phyloP scores from a whole-genome alignment of 768 basidiomycete species.

The Boletus speciosus region DNA sequence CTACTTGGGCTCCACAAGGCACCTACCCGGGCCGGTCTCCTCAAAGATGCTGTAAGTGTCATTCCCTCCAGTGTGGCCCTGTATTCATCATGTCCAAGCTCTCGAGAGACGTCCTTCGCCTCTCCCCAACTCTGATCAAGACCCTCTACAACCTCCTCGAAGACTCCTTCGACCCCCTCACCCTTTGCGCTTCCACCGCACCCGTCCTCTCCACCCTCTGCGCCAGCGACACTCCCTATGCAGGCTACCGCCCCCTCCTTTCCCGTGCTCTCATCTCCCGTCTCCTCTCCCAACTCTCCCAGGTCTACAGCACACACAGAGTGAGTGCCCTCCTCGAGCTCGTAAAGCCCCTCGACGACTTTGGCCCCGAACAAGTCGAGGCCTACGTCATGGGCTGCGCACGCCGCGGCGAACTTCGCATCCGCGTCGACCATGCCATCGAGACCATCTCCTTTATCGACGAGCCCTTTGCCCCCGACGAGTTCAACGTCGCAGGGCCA shows the following conservation, averaged over 20 bases:
- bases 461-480: slow-evolving; percentile 57
- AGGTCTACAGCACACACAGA: slow-evolving; percentile 87
- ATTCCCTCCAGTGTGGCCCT: neutral
- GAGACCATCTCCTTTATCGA: slow-evolving; percentile 85
- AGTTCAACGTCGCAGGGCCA: slow-evolving; percentile 25
- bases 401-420: slow-evolving; percentile 77
- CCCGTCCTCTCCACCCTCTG: slow-evolving; percentile 68
- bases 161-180: slow-evolving; percentile 89
- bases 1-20: slow-evolving; percentile 79
- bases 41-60: slow-evolving; percentile 77
- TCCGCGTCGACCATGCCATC: slow-evolving; percentile 84
- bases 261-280: slow-evolving; percentile 89
- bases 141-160: slow-evolving; percentile 85
- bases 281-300: slow-evolving; percentile 84
- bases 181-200: slow-evolving; percentile 72
- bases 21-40: slow-evolving; percentile 82
- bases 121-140: slow-evolving; percentile 70
- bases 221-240: slow-evolving; percentile 46
- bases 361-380: slow-evolving; percentile 72
- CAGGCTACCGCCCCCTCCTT: slow-evolving; percentile 84
- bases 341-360: slow-evolving; percentile 65
- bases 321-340: slow-evolving; percentile 75
- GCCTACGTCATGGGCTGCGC: slow-evolving; percentile 93
- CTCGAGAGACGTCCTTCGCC: slow-evolving; percentile 76
- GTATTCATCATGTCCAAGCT: slow-evolving; percentile 46